Base-by-base conservation (phyloP, 169 alveolate species). In the Plasmodium billcollinsi region DNA sequence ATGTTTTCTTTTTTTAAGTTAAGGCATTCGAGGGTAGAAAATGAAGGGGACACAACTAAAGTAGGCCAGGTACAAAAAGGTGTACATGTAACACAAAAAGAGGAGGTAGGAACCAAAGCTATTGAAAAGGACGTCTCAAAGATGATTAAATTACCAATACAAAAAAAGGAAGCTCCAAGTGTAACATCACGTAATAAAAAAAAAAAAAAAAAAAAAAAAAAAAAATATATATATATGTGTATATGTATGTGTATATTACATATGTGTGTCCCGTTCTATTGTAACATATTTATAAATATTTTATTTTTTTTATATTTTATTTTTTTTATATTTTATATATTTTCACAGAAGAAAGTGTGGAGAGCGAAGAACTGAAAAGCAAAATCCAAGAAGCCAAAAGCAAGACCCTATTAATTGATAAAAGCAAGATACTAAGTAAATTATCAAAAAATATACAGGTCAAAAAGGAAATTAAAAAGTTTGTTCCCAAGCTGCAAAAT, bases 401-500 rank as follows among this genome's bases (percentile, higher is more conserved):
- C 33, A 83, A 39, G 9, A 26, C 91, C 58, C 26, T 83, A 24
- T 69, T 67, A 26, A 83, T 83, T 8, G 91, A 83, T 67, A 83
- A 83, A 49, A 83, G 58, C 39, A 83, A 83, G 24, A 26, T 83
- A 39, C 14, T 52, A 24, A 45, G 39, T 14, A 69, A 50, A 43
- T 45, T 83, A 58, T 24, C 43, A 21, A 83, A 83, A n/a, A 39
- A 58, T 26, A 39, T 69, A 1, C 85, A 49, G 67, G 5, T 56
- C 5, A 67, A 83, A 14, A 69, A 73, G 66, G 85, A 39, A 20
- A 63, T 83, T 43, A 83, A 83, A 21, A 83, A 83, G 21, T 83
- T 83, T 63, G 85, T 70, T 24, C 91, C 91, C 6, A 83, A 83
- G 49, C 50, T 83, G 2, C 58, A 69, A 29, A 76, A 76, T 29